A percentile compares a stretch with the other conserved stretches of the same genome.
Evolutionary conservation across 177 flowering plant species (phyloP).

Genomic region (Vitis hybrid): DNA sequence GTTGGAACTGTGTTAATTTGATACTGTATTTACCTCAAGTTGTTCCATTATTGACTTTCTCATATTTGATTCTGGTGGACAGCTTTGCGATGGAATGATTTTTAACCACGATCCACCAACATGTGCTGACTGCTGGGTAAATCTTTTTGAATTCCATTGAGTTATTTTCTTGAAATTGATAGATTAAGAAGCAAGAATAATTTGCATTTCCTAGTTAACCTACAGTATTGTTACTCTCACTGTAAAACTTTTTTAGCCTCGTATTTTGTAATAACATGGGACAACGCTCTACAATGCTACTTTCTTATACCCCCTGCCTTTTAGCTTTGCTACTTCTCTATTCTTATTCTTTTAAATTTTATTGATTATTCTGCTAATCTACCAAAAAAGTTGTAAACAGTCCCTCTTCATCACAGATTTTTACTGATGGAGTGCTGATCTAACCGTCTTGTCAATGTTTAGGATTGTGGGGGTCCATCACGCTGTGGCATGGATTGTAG

Average conservation of each 20-base stretch:
- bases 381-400: background rate
- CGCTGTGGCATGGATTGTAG: constrained; percentile 77
- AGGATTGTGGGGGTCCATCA: constrained; percentile 84
- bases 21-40: background rate
- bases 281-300: too few species aligned
- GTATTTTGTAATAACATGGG: background rate
- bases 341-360: background rate
- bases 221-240: background rate
- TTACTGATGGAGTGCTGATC: constrained; percentile 6
- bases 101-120: constrained; percentile 91
- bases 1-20: background rate
- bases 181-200: background rate
- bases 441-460: constrained; percentile 14
- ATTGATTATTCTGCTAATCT: background rate
- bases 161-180: background rate
- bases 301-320: background rate
- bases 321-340: background rate
- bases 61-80: constrained; percentile 29
- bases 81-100: constrained; percentile 87
- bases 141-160: constrained; percentile 6
- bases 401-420: background rate
- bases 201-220: background rate
- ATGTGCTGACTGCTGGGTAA: constrained; percentile 80
- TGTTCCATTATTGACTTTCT: constrained; percentile 10
- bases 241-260: background rate